phyloP scores from a whole-genome alignment of 805 yeast species.

The Sungouiozyma intestinalis region DNA sequence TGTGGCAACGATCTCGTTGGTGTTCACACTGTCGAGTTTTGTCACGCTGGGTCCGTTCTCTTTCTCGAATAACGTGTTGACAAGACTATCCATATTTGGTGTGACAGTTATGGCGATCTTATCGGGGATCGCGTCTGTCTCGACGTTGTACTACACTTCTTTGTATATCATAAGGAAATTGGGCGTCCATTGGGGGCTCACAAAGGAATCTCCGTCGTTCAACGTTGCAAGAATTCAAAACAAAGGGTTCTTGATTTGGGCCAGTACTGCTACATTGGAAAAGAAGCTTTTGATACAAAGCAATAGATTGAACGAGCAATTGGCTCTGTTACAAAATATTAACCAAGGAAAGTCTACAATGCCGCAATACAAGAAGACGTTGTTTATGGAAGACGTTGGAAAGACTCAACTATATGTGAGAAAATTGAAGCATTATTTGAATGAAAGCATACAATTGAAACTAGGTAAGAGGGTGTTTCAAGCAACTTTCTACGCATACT shows the following conservation, averaged over 20 bases:
- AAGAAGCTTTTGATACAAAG: conserved; percentile 12
- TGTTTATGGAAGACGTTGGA: conserved; percentile 19
- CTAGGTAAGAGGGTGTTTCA: conserved; percentile 14
- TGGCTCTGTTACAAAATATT: background rate
- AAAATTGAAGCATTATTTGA: conserved; percentile 11
- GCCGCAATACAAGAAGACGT: conserved; percentile 5
- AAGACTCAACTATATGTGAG: conserved; percentile 20
- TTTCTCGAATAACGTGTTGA: conserved; percentile 20
- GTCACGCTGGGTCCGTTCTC: conserved; percentile 23
- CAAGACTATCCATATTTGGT: conserved; percentile 26
- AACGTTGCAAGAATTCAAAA: conserved; percentile 6
- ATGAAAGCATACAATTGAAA: conserved; percentile 11
- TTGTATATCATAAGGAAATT: conserved; percentile 9
- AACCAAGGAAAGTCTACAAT: conserved; percentile 3
- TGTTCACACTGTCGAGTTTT: conserved; percentile 10
- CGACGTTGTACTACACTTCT: conserved; percentile 23
- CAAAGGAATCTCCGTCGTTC: conserved; percentile 1
- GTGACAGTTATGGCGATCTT: conserved; percentile 25
- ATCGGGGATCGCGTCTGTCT: conserved; percentile 27
- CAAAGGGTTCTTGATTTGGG: conserved; percentile 17
- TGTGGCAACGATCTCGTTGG: conserved; percentile 6
- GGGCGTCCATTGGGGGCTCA: background rate
- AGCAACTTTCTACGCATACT: conserved; percentile 25
- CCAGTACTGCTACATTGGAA: conserved; percentile 12
- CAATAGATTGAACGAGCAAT: conserved; percentile 10